Conservation (phyloP, 129 eudicot species). For the Escallonia herrerae region DNA sequence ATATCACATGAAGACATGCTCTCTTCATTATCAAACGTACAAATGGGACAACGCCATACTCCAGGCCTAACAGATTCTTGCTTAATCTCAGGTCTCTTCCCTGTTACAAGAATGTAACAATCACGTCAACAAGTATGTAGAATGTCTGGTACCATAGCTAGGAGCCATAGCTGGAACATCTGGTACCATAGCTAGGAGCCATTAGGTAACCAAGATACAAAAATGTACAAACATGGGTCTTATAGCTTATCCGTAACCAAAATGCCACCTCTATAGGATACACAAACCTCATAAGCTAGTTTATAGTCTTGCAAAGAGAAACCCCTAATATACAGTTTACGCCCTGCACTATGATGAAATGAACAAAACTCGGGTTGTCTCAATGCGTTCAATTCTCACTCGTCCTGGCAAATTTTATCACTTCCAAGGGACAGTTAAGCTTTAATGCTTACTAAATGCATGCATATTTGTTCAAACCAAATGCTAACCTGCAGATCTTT, state of each 20-base stretch:
- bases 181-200: neutral
- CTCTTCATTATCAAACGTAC: conserved; percentile 90
- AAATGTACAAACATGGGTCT: neutral
- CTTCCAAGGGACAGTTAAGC: too few species aligned
- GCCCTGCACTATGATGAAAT: too few species aligned
- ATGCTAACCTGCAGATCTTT: too few species aligned
- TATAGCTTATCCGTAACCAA: neutral
- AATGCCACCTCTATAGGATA: neutral
- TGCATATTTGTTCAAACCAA: too few species aligned
- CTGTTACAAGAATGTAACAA: conserved; percentile 18
- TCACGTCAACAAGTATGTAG: conserved; percentile 18
- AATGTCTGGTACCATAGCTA: too few species aligned
- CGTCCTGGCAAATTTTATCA: too few species aligned
- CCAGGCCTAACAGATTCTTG: conserved; percentile 32
- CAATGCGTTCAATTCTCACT: too few species aligned
- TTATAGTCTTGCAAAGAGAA: neutral
- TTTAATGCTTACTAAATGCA: too few species aligned
- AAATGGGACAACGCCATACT: conserved; percentile 85
- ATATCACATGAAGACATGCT: conserved; percentile 80
- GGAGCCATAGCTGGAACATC: too few species aligned
- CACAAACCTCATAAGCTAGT: neutral
- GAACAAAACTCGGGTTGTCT: too few species aligned
- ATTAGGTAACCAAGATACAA: neutral
- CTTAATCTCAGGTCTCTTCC: conserved; percentile 18
- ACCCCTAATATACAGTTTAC: neutral